phyloP scores from a whole-genome alignment of 2,329 filamentous ascomycete species.

The Ophiostoma himal-ulmi region DNA sequence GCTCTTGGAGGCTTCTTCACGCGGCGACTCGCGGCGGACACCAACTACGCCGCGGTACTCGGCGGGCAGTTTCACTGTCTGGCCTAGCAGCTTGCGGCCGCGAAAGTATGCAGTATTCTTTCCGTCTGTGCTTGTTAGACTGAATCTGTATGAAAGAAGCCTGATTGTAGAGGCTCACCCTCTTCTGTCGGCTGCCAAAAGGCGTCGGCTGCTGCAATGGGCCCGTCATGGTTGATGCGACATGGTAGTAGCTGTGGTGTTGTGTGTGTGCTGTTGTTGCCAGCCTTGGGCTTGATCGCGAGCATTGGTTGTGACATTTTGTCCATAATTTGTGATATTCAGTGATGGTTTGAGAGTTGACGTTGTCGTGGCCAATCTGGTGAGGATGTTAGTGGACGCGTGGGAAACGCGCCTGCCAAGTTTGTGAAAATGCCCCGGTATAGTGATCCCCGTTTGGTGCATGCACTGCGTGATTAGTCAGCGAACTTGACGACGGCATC shows the following conservation, averaged over 20 bases:
- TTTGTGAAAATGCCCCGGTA: slow-evolving; percentile 3
- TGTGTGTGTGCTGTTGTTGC: slow-evolving; percentile 33
- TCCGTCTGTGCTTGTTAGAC: slow-evolving; percentile 38
- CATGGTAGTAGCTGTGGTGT: slow-evolving; percentile 73
- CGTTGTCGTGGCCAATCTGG: background rate
- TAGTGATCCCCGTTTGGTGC: background rate
- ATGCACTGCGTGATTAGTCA: background rate
- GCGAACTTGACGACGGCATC: background rate
- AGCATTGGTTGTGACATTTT: slow-evolving; percentile 43
- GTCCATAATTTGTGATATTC: background rate
- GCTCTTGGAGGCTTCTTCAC: slow-evolving; percentile 29
- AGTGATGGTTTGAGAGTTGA: background rate
- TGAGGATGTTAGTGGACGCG: background rate
- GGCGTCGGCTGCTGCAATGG: slow-evolving; percentile 54
- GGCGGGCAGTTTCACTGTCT: slow-evolving; percentile 59
- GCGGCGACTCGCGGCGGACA: slow-evolving; percentile 35
- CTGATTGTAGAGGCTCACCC: background rate
- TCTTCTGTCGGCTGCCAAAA: slow-evolving; percentile 61
- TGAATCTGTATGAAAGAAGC: too few relatives aligned
- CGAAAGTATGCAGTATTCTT: slow-evolving; percentile 62
- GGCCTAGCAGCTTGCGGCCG: slow-evolving; percentile 71
- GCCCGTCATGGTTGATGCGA: slow-evolving; percentile 70
- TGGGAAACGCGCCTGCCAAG: background rate
- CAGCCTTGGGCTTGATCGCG: slow-evolving; percentile 31
- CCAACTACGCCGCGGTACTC: slow-evolving; percentile 63